These are phyloP conservation scores for Pleurotus eryngii DNA, from an alignment of 768 basidiomycete species.

Conservation along the genomic window DNA sequence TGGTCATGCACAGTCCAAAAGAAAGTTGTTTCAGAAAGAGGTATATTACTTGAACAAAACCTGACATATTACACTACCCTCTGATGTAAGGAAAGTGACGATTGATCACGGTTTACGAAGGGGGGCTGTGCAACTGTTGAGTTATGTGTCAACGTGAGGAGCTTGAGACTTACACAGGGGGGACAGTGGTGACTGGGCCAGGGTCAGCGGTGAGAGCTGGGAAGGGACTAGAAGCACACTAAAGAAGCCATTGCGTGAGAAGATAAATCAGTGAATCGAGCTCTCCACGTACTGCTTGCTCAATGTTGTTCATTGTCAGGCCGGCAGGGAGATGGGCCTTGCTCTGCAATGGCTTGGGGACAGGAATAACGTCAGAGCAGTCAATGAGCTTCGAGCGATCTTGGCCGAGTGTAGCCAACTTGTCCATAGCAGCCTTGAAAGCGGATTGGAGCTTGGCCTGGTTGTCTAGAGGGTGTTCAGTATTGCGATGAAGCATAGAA, in stretches of 20 bases:
- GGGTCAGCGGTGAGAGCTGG: constrained; percentile 5
- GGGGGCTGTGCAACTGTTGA: background rate
- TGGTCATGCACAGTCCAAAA: no score
- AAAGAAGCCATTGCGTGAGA: background rate
- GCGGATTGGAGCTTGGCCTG: constrained; percentile 18
- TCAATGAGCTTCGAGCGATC: constrained; percentile 15
- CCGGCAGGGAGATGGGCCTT: constrained; percentile 19
- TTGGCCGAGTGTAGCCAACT: constrained; percentile 28
- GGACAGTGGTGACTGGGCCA: constrained; percentile 4
- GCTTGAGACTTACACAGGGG: constrained; percentile 3
- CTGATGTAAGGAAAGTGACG: no score
- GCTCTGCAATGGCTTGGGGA: constrained; percentile 11
- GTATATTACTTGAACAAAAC: background rate
- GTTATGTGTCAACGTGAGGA: background rate
- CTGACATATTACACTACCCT: no score
- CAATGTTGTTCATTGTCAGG: constrained; percentile 5
- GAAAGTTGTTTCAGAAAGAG: no score
- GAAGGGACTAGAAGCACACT: constrained; percentile 7
- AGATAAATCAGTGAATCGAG: background rate
- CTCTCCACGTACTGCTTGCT: constrained; percentile 6
- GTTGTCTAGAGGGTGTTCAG: constrained; percentile 10
- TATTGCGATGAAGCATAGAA: no score
- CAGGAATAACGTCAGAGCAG: constrained; percentile 19
- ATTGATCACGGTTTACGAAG: background rate
- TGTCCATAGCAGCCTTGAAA: constrained; percentile 28